Evolutionary conservation across 805 yeast species (phyloP), one percentile per base, ranked within the genome.

Genomic region (Sugiyamaella valdiviana): DNA sequence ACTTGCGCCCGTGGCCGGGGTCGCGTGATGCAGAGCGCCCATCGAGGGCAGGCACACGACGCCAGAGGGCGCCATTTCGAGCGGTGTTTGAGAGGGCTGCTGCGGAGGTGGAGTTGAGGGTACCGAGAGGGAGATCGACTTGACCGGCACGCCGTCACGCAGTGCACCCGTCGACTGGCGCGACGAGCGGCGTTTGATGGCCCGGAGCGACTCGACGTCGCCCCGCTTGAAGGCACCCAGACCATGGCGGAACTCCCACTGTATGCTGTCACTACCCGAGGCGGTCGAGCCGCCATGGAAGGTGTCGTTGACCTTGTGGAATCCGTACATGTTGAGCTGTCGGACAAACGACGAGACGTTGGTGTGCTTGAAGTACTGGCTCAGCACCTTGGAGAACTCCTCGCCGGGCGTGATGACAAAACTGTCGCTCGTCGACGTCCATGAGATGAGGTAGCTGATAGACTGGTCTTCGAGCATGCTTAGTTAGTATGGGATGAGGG

Each of bases 311-410:
- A 70, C 70, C 68, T 90, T 89, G 66, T 90, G 96, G 70, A 90
- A 89, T 1, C 96, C 96, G 64, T 89, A 89, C 97, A 90, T 91
- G 70, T 91, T 95, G 41, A 90, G 71, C 67, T 91, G 97, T 42
- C 97, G 78, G 32, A 91, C 96, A 70, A 91, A 91, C 51, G 91
- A 82, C 20, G 95, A 88, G 23, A 90, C 88, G 62, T 91, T 91
- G 2, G 95, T 95, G 68, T 90, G 97, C 64, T 91, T 91, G 73
- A 91, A 90, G 64, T 85, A 89, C 42, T 73, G 49, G 72, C 75
- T 66, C 50, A 83, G 68, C 29, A 83, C 90, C 61, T 82, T 81
- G 47, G 91, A 79, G 60, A 93, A 90, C 63, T 83, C 90, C 63
- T 90, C 96, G 44, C 84, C 83, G 0, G 96, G 96, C 3, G 77